Evolutionary conservation across 2,329 filamentous ascomycete species (phyloP), one percentile per base, ranked within the genome.

Genomic region (Curvularia sp.): DNA sequence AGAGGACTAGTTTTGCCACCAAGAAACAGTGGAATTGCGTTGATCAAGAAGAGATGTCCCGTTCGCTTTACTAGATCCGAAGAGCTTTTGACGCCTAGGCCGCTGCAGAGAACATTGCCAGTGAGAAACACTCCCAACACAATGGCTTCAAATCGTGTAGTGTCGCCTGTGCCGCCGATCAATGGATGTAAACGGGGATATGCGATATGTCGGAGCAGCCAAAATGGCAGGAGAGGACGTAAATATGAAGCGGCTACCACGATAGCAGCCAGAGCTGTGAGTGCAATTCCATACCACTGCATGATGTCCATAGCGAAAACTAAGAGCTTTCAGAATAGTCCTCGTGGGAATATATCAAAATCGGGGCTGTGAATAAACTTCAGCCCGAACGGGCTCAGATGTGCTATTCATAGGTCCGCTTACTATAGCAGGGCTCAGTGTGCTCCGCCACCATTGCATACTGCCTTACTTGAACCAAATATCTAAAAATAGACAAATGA

Each of bases 311-410:
- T 46, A 23, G 42, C 42, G 42, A 23, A 46, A 9, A 15, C 25
- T 12, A n/a, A 30, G 42, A 46, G 42, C 42, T 5, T 2, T 46
- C 25, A 28, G 4, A 46, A 46, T 23, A 46, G 1, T 7, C 15
- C 15, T 46, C 42, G 27, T 46, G 23, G 23, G 28, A 30, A 28
- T 46, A 46, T 46, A 46, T n/a, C 13, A 46, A 15, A 46, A 21
- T 27, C 21, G 21, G 42, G 15, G 28, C 15, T 46, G 25, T 46
- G 6, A 13, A 46, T 46, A 18, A 46, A 46, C 13, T 30, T 46
- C 23, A 46, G 42, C 42, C 42, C 13, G 42, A 46, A 46, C 25
- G 42, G 42, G 42, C 42, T 46, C 42, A 46, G 42, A 46, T 23
- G 25, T 30, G 42, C 42, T 23, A 46, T 46, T 30, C 2, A 46